Evolutionary conservation across 2,329 filamentous ascomycete species (phyloP).

Genomic region (Aspergillus costaricaensis): DNA sequence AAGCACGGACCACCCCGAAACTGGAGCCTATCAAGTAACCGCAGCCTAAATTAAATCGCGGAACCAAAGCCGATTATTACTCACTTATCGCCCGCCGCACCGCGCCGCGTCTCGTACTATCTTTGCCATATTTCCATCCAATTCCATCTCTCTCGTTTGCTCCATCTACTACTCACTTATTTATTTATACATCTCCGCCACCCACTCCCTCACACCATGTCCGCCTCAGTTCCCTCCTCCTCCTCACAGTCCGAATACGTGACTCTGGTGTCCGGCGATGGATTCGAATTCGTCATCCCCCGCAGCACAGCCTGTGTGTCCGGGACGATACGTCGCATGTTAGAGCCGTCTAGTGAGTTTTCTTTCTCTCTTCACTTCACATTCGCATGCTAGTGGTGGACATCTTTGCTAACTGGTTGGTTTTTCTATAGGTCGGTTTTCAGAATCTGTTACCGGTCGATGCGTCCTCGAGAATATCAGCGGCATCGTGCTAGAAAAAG

Average conservation of each 20-base stretch:
- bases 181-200: neutral
- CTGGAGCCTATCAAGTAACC: too few relatives aligned
- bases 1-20: slow-evolving; percentile 29
- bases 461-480: slow-evolving; percentile 64
- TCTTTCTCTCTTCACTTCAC: neutral
- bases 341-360: slow-evolving; percentile 62
- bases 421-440: slow-evolving; percentile 55
- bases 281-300: slow-evolving; percentile 64
- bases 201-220: slow-evolving; percentile 17
- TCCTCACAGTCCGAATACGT: slow-evolving; percentile 55
- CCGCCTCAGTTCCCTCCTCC: slow-evolving; percentile 15
- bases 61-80: neutral
- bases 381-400: too few relatives aligned
- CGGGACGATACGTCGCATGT: slow-evolving; percentile 63
- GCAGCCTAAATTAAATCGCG: neutral
- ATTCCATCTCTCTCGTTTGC: neutral
- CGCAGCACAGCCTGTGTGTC: slow-evolving; percentile 63
- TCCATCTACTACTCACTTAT: too few relatives aligned
- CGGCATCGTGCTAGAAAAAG: slow-evolving; percentile 65
- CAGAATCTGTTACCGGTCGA: slow-evolving; percentile 60
- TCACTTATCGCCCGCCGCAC: neutral
- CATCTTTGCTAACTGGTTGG: neutral
- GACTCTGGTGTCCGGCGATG: slow-evolving; percentile 65
- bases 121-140: neutral
- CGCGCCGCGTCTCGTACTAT: neutral